Evolutionary conservation across 345 rosid genomes (phyloP).

Genomic region (Camelina hispida): DNA sequence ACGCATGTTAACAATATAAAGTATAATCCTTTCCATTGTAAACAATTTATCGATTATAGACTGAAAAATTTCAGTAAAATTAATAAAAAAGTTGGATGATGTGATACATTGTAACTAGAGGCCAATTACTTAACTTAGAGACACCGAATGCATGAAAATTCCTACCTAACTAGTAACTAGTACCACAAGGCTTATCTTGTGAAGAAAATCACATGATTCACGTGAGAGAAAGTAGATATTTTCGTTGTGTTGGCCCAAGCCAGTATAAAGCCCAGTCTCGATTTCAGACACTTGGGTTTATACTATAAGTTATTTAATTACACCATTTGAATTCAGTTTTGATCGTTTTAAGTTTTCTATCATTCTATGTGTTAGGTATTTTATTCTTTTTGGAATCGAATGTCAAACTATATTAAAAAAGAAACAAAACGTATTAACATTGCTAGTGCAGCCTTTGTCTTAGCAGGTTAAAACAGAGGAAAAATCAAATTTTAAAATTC

Average conservation of each 20-base stretch:
- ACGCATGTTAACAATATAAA: background rate
- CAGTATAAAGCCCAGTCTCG: constrained; percentile 24
- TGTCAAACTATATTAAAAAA: no score
- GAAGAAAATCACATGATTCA: constrained; percentile 16
- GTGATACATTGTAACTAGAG: background rate
- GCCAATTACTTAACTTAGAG: constrained; percentile 1
- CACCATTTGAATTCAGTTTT: constrained; percentile 3
- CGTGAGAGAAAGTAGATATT: background rate
- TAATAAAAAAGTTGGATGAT: background rate
- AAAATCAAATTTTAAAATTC: no score
- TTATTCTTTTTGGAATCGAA: no score
- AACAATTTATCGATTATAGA: background rate
- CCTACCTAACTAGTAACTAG: background rate
- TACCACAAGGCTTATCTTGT: background rate
- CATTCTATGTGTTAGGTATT: no score
- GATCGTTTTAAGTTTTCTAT: no score
- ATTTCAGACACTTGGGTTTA: constrained; percentile 2
- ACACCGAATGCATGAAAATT: constrained; percentile 25
- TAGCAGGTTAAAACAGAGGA: no score
- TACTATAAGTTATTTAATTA: background rate
- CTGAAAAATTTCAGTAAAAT: background rate
- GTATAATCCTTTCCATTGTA: background rate
- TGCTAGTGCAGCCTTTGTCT: no score
- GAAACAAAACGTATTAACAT: no score
- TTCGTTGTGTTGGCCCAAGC: constrained; percentile 14